Percentiles rank a stretch among this genome's conserved stretches.
Conservation (phyloP, 2,329 filamentous ascomycete species). For the Triangularia verruculosa region DNA sequence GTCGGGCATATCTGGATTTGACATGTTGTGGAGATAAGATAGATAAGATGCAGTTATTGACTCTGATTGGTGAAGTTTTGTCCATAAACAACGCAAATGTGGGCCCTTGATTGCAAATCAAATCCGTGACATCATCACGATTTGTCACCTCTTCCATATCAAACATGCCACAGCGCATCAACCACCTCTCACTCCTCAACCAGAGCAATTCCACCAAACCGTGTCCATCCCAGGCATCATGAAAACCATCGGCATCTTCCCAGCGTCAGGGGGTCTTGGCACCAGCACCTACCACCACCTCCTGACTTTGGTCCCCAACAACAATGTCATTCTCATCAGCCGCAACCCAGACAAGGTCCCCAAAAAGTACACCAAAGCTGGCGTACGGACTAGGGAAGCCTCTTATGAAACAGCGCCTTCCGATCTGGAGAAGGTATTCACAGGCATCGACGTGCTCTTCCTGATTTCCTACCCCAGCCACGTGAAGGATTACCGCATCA, state of each 20-base stretch:
- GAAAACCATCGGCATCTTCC: constrained; percentile 45
- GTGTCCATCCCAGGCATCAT: constrained; percentile 15
- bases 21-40: no score
- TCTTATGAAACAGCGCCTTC: constrained; percentile 46
- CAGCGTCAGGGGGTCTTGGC: constrained; percentile 52
- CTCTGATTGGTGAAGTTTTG: neutral
- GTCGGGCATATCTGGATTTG: no score
- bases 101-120: neutral
- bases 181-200: neutral
- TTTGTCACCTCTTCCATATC: neutral
- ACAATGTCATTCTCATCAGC: constrained; percentile 47
- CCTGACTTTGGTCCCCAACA: constrained; percentile 40
- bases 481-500: constrained; percentile 43
- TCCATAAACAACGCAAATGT: neutral
- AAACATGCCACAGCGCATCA: no score
- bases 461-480: constrained; percentile 54
- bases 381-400: constrained; percentile 49
- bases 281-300: constrained; percentile 49
- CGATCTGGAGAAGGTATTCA: constrained; percentile 43
- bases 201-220: neutral
- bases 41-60: no score
- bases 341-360: constrained; percentile 43
- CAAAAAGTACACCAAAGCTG: constrained; percentile 37
- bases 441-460: constrained; percentile 50
- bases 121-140: neutral